Evolutionary conservation across 805 yeast species (phyloP).

Genomic region (Cyberlindnera xylosilytica): DNA sequence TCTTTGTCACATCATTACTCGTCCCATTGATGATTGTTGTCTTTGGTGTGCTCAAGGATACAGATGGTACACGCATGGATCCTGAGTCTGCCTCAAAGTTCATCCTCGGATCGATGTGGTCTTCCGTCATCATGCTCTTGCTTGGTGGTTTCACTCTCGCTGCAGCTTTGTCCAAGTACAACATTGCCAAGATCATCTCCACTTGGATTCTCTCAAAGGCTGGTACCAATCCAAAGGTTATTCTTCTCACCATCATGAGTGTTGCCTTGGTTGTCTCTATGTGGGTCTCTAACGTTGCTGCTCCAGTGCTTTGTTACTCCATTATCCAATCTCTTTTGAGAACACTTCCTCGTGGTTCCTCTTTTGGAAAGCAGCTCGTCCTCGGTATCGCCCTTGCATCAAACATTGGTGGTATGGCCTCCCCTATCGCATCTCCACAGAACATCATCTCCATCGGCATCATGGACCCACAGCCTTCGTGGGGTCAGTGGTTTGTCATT

Average conservation of each 20-base stretch:
- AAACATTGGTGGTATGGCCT: constrained; percentile 94
- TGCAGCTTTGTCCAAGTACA: constrained; percentile 88
- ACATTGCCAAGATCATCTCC: constrained; percentile 82
- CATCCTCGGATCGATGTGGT: constrained; percentile 90
- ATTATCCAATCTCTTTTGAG: constrained; percentile 87
- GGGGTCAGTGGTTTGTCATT: constrained; percentile 93
- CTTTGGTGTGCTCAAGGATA: constrained; percentile 64
- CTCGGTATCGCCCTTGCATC: constrained; percentile 92
- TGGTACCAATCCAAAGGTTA: constrained; percentile 79
- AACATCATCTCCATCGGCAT: constrained; percentile 85
- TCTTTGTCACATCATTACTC: constrained; percentile 82
- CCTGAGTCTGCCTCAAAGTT: constrained; percentile 65
- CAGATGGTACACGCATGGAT: constrained; percentile 53
- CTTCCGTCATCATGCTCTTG: constrained; percentile 83
- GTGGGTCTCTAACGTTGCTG: constrained; percentile 97
- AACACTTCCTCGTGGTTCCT: constrained; percentile 74
- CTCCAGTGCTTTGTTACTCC: constrained; percentile 90
- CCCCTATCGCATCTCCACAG: constrained; percentile 97
- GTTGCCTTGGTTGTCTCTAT: constrained; percentile 84
- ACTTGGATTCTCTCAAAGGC: constrained; percentile 78
- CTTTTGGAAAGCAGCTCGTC: constrained; percentile 78
- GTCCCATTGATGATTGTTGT: constrained; percentile 80
- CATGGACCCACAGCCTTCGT: constrained; percentile 79
- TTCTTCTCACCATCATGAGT: constrained; percentile 76
- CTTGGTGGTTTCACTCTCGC: constrained; percentile 95